A percentile compares a stretch with the other conserved stretches of the same genome.
These are phyloP conservation scores for Diaporthe australafricana DNA, from an alignment of 2,329 filamentous ascomycete species.

Conservation along the genomic window DNA sequence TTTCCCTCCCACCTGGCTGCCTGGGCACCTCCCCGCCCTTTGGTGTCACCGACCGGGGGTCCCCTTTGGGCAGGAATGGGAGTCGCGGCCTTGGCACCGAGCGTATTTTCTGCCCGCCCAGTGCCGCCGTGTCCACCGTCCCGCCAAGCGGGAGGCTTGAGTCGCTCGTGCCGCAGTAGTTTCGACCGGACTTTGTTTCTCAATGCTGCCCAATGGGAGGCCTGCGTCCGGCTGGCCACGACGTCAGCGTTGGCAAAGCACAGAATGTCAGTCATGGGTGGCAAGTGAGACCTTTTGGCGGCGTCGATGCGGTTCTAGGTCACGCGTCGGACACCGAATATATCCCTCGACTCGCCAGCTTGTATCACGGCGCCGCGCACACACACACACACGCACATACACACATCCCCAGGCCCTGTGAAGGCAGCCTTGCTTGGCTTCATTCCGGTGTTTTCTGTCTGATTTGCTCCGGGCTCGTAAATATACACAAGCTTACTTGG, in stretches of 20 bases:
- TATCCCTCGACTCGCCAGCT: neutral
- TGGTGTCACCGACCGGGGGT: neutral
- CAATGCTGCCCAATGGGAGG: conserved; percentile 15
- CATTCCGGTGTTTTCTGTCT: conserved; percentile 1
- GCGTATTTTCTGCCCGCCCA: conserved; percentile 6
- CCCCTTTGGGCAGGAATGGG: neutral
- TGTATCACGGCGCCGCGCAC: no score
- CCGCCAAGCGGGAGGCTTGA: conserved; percentile 24
- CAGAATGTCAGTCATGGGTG: neutral
- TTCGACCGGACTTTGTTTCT: conserved; percentile 24
- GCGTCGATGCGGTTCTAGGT: neutral
- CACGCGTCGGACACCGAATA: conserved; percentile 3
- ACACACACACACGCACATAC: no score
- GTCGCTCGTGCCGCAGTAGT: conserved; percentile 17
- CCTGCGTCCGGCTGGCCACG: neutral
- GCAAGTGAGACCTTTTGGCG: conserved; percentile 7
- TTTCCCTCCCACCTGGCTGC: no score
- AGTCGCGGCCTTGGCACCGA: conserved; percentile 11
- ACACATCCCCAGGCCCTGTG: neutral
- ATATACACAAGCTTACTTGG: conserved; percentile 12
- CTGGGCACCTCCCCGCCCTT: no score
- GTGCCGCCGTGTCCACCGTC: neutral
- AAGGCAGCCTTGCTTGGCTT: conserved; percentile 8
- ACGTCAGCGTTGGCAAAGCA: conserved; percentile 5
- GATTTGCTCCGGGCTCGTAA: neutral